These are phyloP conservation scores for Colletotrichum sp. DNA, from an alignment of 2,329 filamentous ascomycete genomes.

Conservation along the genomic window DNA sequence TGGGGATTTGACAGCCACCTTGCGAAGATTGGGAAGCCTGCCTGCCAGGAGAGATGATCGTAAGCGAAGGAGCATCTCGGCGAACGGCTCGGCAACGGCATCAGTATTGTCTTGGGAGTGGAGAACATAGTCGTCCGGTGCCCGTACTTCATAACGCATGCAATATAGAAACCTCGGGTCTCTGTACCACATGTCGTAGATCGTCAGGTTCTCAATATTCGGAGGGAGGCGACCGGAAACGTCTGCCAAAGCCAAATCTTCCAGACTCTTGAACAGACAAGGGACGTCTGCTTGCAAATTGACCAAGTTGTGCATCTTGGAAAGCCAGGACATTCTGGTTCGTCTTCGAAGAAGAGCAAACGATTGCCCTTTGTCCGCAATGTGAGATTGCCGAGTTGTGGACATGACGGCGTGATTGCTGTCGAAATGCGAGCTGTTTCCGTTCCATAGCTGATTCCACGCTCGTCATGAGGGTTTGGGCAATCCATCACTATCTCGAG, in stretches of 20 bases:
- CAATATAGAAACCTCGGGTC: background rate
- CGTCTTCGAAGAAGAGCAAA: background rate
- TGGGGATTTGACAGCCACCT: background rate
- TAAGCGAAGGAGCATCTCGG: background rate
- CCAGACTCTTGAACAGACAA: background rate
- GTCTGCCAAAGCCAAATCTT: background rate
- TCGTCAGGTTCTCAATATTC: background rate
- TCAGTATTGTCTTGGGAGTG: background rate
- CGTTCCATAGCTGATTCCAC: background rate
- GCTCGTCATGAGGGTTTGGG: background rate
- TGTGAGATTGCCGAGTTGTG: background rate
- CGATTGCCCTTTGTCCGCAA: background rate
- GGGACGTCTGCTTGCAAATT: background rate
- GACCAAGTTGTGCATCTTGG: background rate
- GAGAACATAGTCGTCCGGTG: background rate
- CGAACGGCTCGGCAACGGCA: background rate
- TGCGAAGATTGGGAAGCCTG: background rate
- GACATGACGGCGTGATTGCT: background rate
- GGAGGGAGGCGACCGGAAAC: background rate
- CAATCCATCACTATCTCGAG: background rate
- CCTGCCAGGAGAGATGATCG: background rate
- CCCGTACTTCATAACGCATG: background rate
- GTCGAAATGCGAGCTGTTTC: background rate
- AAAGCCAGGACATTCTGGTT: background rate
- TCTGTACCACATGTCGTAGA: background rate